Percentiles rank a stretch among this genome's conserved stretches.
phyloP scores from a whole-genome alignment of 805 yeast genomes.

The Candida insectalens region DNA sequence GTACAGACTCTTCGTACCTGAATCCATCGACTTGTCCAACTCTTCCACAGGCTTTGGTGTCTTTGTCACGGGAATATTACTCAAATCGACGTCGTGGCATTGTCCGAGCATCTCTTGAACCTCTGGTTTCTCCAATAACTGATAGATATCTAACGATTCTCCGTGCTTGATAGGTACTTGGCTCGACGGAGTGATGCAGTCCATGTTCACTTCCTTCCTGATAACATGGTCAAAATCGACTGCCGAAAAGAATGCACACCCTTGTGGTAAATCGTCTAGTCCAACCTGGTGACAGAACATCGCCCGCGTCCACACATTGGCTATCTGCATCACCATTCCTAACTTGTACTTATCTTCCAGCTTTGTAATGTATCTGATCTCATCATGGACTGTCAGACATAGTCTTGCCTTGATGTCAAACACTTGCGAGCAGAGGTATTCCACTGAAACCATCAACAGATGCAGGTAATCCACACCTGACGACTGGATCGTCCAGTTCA shows the following conservation, averaged over 20 bases:
- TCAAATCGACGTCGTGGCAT: conserved; percentile 9
- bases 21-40: conserved; percentile 19
- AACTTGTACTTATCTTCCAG: conserved; percentile 67
- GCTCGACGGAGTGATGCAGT: conserved; percentile 87
- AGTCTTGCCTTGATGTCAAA: conserved; percentile 69
- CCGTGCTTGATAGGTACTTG: conserved; percentile 67
- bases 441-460: conserved; percentile 76
- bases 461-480: conserved; percentile 97
- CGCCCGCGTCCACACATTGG: conserved; percentile 93
- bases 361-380: conserved; percentile 69
- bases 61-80: conserved; percentile 6
- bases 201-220: conserved; percentile 87
- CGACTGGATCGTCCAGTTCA: conserved; percentile 97
- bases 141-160: conserved; percentile 54
- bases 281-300: conserved; percentile 92
- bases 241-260: conserved; percentile 91
- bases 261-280: conserved; percentile 80
- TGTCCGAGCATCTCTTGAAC: conserved; percentile 17
- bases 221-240: conserved; percentile 84
- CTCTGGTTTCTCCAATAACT: conserved; percentile 34
- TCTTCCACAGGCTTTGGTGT: conserved; percentile 15
- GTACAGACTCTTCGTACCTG: conserved; percentile 13
- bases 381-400: conserved; percentile 89
- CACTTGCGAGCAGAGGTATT: conserved; percentile 56
- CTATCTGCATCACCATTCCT: conserved; percentile 77